Evolutionary conservation across 2,329 filamentous ascomycete species (phyloP).

Genomic region (Phaeosphaeriaceae sp.): DNA sequence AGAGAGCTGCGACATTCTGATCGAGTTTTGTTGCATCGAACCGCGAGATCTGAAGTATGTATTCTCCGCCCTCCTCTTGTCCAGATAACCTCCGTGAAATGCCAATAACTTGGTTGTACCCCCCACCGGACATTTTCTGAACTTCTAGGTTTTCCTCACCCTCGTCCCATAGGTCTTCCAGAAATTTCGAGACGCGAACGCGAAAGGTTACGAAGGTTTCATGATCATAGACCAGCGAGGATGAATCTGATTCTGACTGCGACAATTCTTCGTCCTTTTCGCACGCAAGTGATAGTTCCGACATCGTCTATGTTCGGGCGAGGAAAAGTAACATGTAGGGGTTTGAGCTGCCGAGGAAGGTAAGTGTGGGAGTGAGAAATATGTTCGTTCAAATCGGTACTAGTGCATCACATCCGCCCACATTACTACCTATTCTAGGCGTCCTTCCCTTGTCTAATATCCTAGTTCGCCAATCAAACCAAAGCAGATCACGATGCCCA

Average conservation of each 20-base stretch:
- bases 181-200: background rate
- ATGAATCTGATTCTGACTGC: background rate
- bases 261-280: background rate
- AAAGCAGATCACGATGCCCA: background rate
- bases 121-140: background rate
- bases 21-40: background rate
- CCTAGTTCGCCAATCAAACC: background rate
- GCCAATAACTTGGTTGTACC: background rate
- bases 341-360: too few relatives aligned
- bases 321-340: background rate
- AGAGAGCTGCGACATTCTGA: background rate
- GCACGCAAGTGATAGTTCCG: background rate
- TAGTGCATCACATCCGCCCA: too few relatives aligned
- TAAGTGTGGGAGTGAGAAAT: too few relatives aligned
- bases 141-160: background rate
- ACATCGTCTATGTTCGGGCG: background rate
- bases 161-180: background rate
- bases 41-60: background rate
- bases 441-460: too few relatives aligned
- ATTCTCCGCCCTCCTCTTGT: background rate
- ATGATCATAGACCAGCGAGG: background rate
- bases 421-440: too few relatives aligned
- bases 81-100: background rate
- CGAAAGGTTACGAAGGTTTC: background rate
- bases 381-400: too few relatives aligned